Conservation (phyloP, 495 filamentous ascomycete species). For the Neurospora sp. region DNA sequence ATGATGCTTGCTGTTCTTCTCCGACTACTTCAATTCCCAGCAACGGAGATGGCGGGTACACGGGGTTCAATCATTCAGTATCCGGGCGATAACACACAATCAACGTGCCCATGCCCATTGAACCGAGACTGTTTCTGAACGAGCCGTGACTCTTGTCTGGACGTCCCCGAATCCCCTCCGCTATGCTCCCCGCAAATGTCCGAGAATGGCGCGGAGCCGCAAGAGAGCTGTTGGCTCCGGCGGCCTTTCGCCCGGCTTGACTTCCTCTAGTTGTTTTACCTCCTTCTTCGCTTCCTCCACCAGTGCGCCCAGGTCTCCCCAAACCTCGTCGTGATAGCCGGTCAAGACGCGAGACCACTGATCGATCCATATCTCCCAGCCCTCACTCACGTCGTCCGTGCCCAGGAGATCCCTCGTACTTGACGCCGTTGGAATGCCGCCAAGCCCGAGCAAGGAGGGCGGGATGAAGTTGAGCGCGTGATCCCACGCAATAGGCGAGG, state of each 20-base stretch:
- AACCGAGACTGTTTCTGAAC: not conserved
- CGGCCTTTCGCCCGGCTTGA: slow-evolving; percentile 11
- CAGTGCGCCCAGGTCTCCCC: slow-evolving; percentile 59
- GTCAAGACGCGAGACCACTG: slow-evolving; percentile 57
- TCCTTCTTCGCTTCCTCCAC: slow-evolving; percentile 54
- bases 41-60: not conserved
- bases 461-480: slow-evolving; percentile 35
- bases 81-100: not conserved
- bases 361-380: slow-evolving; percentile 33
- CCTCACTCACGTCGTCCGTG: slow-evolving; percentile 26
- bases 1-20: not conserved
- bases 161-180: not conserved
- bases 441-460: slow-evolving; percentile 2
- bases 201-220: slow-evolving; percentile 23
- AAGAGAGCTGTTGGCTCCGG: slow-evolving; percentile 18
- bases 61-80: not conserved
- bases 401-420: slow-evolving; percentile 21
- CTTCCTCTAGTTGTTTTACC: slow-evolving; percentile 25
- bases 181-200: slow-evolving; percentile 16
- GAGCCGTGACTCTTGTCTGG: not conserved
- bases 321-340: slow-evolving; percentile 65
- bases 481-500: slow-evolving; percentile 24
- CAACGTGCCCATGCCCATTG: not conserved
- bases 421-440: slow-evolving; percentile 1
- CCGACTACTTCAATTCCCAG: not conserved